These are phyloP conservation scores for Fusarium siculi DNA, from an alignment of 2,329 filamentous ascomycete genomes.

Conservation along the genomic window DNA sequence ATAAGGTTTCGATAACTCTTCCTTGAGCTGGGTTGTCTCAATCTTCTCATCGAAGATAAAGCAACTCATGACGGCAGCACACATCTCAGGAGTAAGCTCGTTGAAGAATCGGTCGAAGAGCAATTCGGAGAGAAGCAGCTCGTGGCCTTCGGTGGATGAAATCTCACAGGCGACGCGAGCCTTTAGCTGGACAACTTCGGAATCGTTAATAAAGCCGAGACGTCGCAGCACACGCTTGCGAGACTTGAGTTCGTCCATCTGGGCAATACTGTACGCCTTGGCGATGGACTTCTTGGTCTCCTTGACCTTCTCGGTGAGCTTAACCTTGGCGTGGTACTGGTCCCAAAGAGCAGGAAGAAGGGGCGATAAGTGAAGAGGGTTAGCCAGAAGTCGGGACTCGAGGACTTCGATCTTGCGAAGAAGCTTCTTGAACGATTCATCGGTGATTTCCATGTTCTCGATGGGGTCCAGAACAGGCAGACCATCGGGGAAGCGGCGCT, in stretches of 20 bases:
- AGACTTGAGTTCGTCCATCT: constrained; percentile 95
- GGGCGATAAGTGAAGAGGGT: constrained; percentile 91
- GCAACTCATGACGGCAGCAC: constrained; percentile 86
- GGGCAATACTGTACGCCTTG: constrained; percentile 86
- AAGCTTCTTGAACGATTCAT: constrained; percentile 93
- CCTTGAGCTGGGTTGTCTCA: constrained; percentile 79
- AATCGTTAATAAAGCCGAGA: constrained; percentile 94
- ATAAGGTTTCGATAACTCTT: constrained; percentile 87
- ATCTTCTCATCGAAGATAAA: constrained; percentile 99
- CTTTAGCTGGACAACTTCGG: constrained; percentile 95
- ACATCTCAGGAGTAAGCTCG: constrained; percentile 87
- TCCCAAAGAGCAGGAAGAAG: constrained; percentile 86
- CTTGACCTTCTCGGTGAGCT: constrained; percentile 82
- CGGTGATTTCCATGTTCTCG: constrained; percentile 94
- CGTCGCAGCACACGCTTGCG: constrained; percentile 94
- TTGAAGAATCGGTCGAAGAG: constrained; percentile 99
- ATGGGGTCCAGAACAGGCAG: constrained; percentile 90
- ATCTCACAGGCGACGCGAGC: constrained; percentile 98
- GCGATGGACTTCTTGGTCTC: constrained; percentile 86
- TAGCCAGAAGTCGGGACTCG: constrained; percentile 87
- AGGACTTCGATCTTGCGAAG: constrained; percentile 96
- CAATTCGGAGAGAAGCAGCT: constrained; percentile 90
- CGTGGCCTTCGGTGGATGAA: constrained; percentile 88
- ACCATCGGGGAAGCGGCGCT: constrained; percentile 91
- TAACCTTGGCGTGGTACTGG: constrained; percentile 85